These are phyloP conservation scores for Geranomyces variabilis DNA, from an alignment of 192 early-diverging fungal genomes.

Conservation along the genomic window DNA sequence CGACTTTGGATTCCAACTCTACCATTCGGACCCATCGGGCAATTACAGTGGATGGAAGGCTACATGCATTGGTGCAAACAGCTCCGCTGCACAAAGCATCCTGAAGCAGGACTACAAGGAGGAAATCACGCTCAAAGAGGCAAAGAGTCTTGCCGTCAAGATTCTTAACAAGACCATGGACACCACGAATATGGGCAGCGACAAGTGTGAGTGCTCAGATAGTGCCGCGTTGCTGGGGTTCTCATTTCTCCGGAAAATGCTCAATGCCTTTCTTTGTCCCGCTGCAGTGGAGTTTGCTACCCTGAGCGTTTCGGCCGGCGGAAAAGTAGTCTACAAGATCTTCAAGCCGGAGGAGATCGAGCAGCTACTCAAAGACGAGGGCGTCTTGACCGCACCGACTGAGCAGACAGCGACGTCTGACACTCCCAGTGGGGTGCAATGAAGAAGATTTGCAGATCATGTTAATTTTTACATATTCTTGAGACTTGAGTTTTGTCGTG, in stretches of 20 bases:
- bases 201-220: constrained; percentile 74
- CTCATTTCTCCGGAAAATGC: background rate
- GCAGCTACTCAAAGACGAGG: constrained; percentile 75
- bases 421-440: too few relatives aligned
- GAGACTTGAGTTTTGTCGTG: too few relatives aligned
- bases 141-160: constrained; percentile 88
- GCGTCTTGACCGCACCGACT: constrained; percentile 6
- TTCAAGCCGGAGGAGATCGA: constrained; percentile 82
- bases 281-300: constrained; percentile 88
- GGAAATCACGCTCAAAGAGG: constrained; percentile 79
- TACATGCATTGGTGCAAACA: constrained; percentile 96
- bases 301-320: constrained; percentile 61
- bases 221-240: background rate
- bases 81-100: constrained; percentile 85
- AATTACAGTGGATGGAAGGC: constrained; percentile 99
- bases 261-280: background rate
- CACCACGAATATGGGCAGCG: constrained; percentile 82
- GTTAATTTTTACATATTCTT: too few relatives aligned
- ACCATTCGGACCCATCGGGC: constrained; percentile 97
- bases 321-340: constrained; percentile 66
- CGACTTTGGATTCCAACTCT: constrained; percentile 92
- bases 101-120: constrained; percentile 99
- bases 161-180: constrained; percentile 98
- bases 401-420: too few relatives aligned
- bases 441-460: too few relatives aligned